Evolutionary conservation across 257 asterid species (phyloP), one percentile per base, ranked within the genome.

Genomic region (Solanum ossicruentum): DNA sequence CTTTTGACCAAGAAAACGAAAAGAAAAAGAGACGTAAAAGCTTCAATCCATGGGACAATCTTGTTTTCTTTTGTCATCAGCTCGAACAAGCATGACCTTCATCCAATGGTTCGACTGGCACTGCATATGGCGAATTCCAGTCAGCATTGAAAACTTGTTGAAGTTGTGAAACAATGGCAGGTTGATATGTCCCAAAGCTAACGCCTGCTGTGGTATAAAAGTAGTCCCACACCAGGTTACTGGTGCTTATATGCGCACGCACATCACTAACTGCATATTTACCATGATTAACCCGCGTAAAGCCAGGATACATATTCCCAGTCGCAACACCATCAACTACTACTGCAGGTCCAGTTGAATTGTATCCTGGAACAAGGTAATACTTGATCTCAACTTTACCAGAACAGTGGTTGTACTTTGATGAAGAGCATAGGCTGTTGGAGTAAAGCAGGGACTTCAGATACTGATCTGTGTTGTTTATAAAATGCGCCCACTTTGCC

Each of bases 221-320:
- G 90, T 93, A 94, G 84, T 95, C 98, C 98, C 98, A 93, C 11
- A 93, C 75, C n/a, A 95, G 91, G 87, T 95, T 95, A 65, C 97
- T 95, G 60, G 98, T 95, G 85, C 98, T 92, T 28, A 95, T 90
- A 80, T 95, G 98, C 54, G 96, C 98, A 75, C 96, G 90, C 56
- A 88, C 88, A 73, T 93, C 92, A 77, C 96, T 95, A 49, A 93
- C 98, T 20, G 94, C 96, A 69, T 95, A 95, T 88, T 95, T 95
- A 60, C 96, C 98, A 72, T 93, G 98, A 91, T 95, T 93, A 77
- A 93, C 97, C 71, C 98, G 90, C 1, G 98, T 93, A 81, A 71
- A 95, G 55, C 90, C 98, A 0, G 98, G 98, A 85, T 93, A 93
- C 6, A 87, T 20, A 84, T 93, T 93, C 49, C 92, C 92, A 0